Evolutionary conservation across 2,329 filamentous ascomycete species (phyloP).

Genomic region (Bretziella fagacearum): DNA sequence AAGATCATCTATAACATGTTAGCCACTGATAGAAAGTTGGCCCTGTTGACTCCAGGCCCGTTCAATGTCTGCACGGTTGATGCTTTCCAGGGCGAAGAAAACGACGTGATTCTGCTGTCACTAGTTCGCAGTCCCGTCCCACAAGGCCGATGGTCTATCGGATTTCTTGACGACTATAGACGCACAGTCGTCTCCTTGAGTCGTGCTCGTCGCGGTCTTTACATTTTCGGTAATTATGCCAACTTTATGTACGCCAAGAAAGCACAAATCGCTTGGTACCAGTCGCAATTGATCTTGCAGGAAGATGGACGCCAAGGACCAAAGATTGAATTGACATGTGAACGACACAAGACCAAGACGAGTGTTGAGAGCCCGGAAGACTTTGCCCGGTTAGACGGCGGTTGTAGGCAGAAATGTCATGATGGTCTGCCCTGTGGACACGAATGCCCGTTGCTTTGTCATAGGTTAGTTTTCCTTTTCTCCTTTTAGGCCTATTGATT

Average conservation of each 20-base stretch:
- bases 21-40: neutral
- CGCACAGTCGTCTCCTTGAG: constrained; percentile 42
- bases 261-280: constrained; percentile 24
- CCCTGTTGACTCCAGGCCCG: constrained; percentile 16
- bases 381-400: constrained; percentile 26
- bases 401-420: constrained; percentile 8
- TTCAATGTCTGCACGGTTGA: constrained; percentile 64
- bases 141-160: constrained; percentile 32
- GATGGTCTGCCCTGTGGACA: constrained; percentile 10
- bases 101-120: constrained; percentile 65
- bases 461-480: too few species aligned
- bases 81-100: constrained; percentile 82
- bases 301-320: constrained; percentile 29
- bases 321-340: neutral
- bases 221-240: constrained; percentile 62
- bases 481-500: too few species aligned
- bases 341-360: neutral
- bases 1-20: neutral
- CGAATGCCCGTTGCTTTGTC: neutral
- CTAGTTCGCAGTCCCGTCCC: constrained; percentile 52
- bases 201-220: constrained; percentile 62
- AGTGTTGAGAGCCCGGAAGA: constrained; percentile 27
- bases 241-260: constrained; percentile 32
- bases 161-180: constrained; percentile 53
- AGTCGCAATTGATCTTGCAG: neutral